Conservation (phyloP, 2,329 filamentous ascomycete genomes). For the Colletotrichum somersetense region DNA sequence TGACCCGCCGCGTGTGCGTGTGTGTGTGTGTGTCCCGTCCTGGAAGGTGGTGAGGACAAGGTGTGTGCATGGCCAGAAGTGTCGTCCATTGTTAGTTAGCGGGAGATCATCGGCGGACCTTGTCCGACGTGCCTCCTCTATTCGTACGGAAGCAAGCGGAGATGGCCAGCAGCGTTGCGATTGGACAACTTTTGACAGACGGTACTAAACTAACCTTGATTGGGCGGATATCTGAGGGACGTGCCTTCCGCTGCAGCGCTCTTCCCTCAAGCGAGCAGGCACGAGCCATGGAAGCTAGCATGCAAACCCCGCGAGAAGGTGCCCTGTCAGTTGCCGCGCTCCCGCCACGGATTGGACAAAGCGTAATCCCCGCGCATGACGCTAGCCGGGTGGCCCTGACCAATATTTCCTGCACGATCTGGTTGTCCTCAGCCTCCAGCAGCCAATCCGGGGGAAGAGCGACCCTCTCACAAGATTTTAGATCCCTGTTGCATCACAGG, state of each 20-base stretch:
- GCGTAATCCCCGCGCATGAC: conserved; percentile 11
- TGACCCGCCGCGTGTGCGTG: background rate
- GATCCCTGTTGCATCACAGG: conserved; percentile 48
- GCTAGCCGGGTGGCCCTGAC: conserved; percentile 44
- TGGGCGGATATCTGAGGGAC: conserved; percentile 29
- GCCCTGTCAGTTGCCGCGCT: conserved; percentile 34
- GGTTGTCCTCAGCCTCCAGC: conserved; percentile 38
- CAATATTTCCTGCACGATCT: conserved; percentile 50
- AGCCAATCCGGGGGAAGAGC: conserved; percentile 58
- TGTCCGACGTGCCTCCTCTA: conserved; percentile 27
- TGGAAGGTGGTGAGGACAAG: conserved; percentile 22
- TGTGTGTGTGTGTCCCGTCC: conserved; percentile 12
- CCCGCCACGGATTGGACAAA: conserved; percentile 38
- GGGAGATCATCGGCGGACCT: conserved; percentile 39
- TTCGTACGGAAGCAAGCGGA: conserved; percentile 5
- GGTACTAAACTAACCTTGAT: conserved; percentile 4
- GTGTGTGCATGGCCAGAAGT: background rate
- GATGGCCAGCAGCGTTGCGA: background rate
- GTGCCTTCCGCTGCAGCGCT: conserved; percentile 34
- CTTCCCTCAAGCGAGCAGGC: conserved; percentile 17
- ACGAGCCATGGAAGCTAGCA: conserved; percentile 10
- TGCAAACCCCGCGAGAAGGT: conserved; percentile 40
- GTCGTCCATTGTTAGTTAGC: conserved; percentile 8
- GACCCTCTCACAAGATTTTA: conserved; percentile 45
- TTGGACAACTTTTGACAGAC: conserved; percentile 11